Evolutionary conservation across 768 basidiomycete genomes (phyloP), one percentile per base, ranked within the genome.

Genomic region (Tulasnella sp.): DNA sequence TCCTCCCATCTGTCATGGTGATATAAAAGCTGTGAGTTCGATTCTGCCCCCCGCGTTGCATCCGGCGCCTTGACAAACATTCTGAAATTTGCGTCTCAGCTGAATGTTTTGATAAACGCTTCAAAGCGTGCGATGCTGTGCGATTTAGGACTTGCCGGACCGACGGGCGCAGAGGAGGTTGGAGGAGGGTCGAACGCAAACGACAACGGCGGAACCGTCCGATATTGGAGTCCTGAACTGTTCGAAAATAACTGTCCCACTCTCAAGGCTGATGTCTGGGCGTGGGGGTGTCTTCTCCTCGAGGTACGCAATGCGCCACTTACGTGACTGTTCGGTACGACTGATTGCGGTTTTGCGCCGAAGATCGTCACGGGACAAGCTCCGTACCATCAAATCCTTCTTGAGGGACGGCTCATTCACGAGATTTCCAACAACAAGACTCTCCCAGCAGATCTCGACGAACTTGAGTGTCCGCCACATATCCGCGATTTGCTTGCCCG

Each of bases 71-170:
- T 35, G 14, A 27, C 25, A 21, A 35, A 14, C 0, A 6, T 6
- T 14, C n/a, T n/a, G 14, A 6, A 21, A 8, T 17, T 57, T 23
- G 23, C 14, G 6, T 3, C n/a, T n/a, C n/a, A 59, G 57, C 35
- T 36, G 14, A 59, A 59, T 34, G 37, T 59, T 0, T 25, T 59
- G 19, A 37, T 59, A 14, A 36, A 32, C 19, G 21, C 23, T 6
- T 35, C 55, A 32, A 21, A 27, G 23, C 19, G 39, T 9, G 57
- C 52, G 11, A 31, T 41, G 6, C 36, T 59, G 3, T 59, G 57
- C 39, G 57, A 59, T 40, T 59, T 55, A n/a, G 57, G 57, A 17
- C 40, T 59, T n/a, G 35, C 57, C 19, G n/a, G n/a, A n/a, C 25
- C 19, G 56, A 57, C 50, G 34, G 32, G 49, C 23, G 49, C 49